Base-by-base conservation (phyloP, 2,329 filamentous ascomycete species). In the Pyrenophora tritici-repentis region DNA sequence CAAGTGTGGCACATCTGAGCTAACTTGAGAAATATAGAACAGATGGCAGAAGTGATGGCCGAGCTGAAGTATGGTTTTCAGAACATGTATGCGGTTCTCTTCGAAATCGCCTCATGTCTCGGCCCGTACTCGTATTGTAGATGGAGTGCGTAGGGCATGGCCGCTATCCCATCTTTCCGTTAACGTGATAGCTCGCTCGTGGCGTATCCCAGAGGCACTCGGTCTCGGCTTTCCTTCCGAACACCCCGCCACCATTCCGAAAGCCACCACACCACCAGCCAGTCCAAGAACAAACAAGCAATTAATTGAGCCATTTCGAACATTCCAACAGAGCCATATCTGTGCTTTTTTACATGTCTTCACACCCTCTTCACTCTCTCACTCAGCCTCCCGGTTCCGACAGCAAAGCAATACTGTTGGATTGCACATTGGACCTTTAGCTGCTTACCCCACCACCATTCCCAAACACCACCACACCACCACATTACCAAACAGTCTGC, bases 391-490 rank as follows among this genome's bases (percentile, higher is more conserved):
- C 24, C 32, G 33, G 32, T 31, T 32, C 32, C 47, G 20, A 51
- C 48, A 46, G 39, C 14, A 51, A 51, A 51, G 48, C 48, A 51
- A 51, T 26, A 7, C 26, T 9, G 12, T 17, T 37, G 37, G 29
- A 36, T 24, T n/a, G 26, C 13, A 13, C 22, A 45, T 36, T 38
- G 17, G 22, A 45, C 12, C 18, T 13, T 14, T n/a, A 17, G 20
- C 20, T 45, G 17, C 31, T 32, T 20, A 37, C 24, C 31, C 24
- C 33, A 17, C 42, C 24, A n/a, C 22, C 10, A 34, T 9, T 24
- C 20, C 13, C 26, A 29, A 29, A 26, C 32, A 17, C 2, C 32
- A 43, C 31, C n/a, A 36, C 42, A 38, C 42, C 42, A 37, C 26
- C 22, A 37, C 4, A 7, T 10, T 6, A 26, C 24, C 26, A 13